These are phyloP conservation scores for Arachis hypogaea DNA, from an alignment of 306 rosid genomes.

Conservation along the genomic window DNA sequence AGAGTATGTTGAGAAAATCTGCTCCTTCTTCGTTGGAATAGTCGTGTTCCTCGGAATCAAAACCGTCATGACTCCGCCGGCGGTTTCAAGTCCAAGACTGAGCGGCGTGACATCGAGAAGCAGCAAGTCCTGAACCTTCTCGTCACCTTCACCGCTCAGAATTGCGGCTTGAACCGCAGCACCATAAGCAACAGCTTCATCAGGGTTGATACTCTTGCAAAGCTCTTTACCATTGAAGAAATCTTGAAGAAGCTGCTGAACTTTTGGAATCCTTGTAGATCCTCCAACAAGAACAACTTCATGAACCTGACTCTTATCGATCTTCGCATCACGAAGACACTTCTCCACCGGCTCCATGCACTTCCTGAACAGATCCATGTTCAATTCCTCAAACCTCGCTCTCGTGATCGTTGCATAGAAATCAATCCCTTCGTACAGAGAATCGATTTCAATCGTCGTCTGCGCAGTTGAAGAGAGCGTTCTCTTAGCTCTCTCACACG, in stretches of 20 bases:
- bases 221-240: slow-evolving; percentile 85
- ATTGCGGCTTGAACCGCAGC: slow-evolving; percentile 93
- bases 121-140: slow-evolving; percentile 75
- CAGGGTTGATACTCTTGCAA: slow-evolving; percentile 83
- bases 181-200: slow-evolving; percentile 88
- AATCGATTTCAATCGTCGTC: slow-evolving; percentile 79
- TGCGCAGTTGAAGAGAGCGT: slow-evolving; percentile 69
- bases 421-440: slow-evolving; percentile 75
- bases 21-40: slow-evolving; percentile 80
- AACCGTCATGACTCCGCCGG: slow-evolving; percentile 84
- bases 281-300: slow-evolving; percentile 89
- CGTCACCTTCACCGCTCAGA: slow-evolving; percentile 68
- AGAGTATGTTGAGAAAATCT: slow-evolving; percentile 75
- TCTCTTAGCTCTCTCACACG: slow-evolving; percentile 80
- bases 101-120: slow-evolving; percentile 80
- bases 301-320: slow-evolving; percentile 62
- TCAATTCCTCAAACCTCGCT: slow-evolving; percentile 82
- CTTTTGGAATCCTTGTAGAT: slow-evolving; percentile 76
- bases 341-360: slow-evolving; percentile 93
- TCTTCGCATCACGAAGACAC: slow-evolving; percentile 72
- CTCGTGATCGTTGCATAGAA: slow-evolving; percentile 73
- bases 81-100: slow-evolving; percentile 74
- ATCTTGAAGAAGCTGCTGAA: slow-evolving; percentile 77
- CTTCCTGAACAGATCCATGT: slow-evolving; percentile 77
- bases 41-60: slow-evolving; percentile 83